Evolutionary conservation across 164 flowering plant species (phyloP).

Genomic region (Macadamia tetraphylla): DNA sequence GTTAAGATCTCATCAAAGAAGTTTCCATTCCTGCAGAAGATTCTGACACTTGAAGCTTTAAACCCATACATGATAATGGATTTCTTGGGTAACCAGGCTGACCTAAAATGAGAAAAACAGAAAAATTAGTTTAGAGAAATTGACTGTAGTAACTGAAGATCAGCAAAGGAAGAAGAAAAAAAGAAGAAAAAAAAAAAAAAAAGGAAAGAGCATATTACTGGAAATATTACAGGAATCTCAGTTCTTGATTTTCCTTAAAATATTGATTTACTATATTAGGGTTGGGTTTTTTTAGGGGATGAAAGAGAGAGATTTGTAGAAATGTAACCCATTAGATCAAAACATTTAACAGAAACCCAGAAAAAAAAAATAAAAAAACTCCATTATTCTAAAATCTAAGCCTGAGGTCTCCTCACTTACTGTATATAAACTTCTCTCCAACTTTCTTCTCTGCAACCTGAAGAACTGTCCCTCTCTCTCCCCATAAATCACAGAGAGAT

Average conservation of each 20-base stretch:
- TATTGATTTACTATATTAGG: too few relatives aligned
- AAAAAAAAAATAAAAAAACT: neutral
- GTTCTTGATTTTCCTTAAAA: too few relatives aligned
- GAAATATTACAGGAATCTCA: neutral
- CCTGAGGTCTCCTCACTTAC: constrained; percentile 12
- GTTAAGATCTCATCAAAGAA: neutral
- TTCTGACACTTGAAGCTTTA: constrained; percentile 2
- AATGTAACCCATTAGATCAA: neutral
- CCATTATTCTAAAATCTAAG: neutral
- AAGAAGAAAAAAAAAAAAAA: neutral
- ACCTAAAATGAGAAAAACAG: constrained; percentile 1
- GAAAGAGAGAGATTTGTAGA: neutral
- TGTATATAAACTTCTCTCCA: constrained; percentile 15
- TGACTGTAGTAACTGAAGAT: neutral
- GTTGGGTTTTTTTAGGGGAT: too few relatives aligned
- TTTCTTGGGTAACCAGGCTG: neutral
- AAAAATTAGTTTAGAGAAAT: too few relatives aligned
- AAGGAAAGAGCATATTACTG: neutral
- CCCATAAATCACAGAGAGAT: neutral
- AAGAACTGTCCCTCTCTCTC: constrained; percentile 1
- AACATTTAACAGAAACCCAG: too few relatives aligned
- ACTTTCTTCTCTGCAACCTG: constrained; percentile 14
- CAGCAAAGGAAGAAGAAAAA: neutral
- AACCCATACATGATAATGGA: constrained; percentile 7
- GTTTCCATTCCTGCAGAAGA: constrained; percentile 2